Conservation (phyloP, 2,329 filamentous ascomycete genomes). For the Coleophoma crateriformis region DNA sequence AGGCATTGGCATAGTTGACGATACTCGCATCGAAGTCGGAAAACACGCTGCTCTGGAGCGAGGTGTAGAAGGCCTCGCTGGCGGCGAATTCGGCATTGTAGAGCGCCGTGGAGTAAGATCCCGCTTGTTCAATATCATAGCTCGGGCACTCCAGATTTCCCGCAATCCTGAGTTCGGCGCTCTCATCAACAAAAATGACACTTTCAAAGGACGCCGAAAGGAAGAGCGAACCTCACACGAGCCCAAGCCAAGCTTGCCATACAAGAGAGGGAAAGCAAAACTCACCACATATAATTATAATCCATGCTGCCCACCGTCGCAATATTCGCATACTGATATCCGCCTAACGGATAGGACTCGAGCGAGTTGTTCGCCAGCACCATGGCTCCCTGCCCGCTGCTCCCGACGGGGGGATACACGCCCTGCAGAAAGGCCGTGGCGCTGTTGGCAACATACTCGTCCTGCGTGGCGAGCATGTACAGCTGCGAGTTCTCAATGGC, state of each 20-base stretch:
- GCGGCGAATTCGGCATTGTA: conserved; percentile 4
- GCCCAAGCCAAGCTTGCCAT: too few relatives aligned
- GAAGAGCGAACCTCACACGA: too few relatives aligned
- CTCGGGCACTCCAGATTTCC: conserved; percentile 17
- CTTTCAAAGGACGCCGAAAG: too few relatives aligned
- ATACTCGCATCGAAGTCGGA: conserved; percentile 5
- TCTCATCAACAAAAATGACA: too few relatives aligned
- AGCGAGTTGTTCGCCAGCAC: conserved; percentile 52
- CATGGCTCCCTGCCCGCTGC: conserved; percentile 8
- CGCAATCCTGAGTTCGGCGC: conserved; percentile 12
- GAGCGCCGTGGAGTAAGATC: conserved; percentile 2
- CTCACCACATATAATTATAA: conserved; percentile 40
- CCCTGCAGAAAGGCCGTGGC: conserved; percentile 78
- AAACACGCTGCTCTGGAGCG: conserved; percentile 15
- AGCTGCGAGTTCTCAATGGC: conserved; percentile 45
- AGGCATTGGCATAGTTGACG: conserved; percentile 35
- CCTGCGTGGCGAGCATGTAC: conserved; percentile 32
- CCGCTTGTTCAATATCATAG: conserved; percentile 9
- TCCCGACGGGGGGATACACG: conserved; percentile 63
- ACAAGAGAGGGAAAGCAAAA: conserved; percentile 1
- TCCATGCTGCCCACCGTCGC: conserved; percentile 43
- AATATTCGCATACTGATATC: conserved; percentile 76
- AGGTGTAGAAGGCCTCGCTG: conserved; percentile 16
- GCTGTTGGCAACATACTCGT: conserved; percentile 53
- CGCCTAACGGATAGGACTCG: conserved; percentile 62